phyloP scores from a whole-genome alignment of 2,329 filamentous ascomycete genomes.

The Xylaria sp. region DNA sequence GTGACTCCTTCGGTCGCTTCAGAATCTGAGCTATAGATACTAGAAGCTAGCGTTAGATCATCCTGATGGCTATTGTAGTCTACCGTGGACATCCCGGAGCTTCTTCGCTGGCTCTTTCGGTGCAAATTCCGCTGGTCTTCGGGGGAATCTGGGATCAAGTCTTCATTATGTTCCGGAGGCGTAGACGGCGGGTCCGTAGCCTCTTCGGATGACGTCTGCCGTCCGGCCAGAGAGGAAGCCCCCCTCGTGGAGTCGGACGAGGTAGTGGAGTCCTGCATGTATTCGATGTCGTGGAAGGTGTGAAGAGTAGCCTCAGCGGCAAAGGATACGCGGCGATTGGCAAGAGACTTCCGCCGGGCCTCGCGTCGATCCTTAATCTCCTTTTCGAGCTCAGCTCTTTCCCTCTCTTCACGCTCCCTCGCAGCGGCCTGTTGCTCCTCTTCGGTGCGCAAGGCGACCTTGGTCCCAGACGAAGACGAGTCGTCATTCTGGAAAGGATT shows the following conservation, averaged over 20 bases:
- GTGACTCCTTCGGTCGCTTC: slow-evolving; percentile 61
- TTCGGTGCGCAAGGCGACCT: slow-evolving; percentile 70
- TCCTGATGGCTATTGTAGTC: slow-evolving; percentile 70
- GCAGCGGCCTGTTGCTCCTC: slow-evolving; percentile 74
- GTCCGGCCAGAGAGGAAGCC: slow-evolving; percentile 63
- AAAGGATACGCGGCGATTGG: slow-evolving; percentile 93
- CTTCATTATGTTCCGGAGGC: slow-evolving; percentile 65
- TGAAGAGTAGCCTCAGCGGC: slow-evolving; percentile 96
- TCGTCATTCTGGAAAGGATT: slow-evolving; percentile 53
- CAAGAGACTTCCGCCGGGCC: slow-evolving; percentile 88
- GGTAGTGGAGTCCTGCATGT: slow-evolving; percentile 83
- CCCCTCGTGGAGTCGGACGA: slow-evolving; percentile 78
- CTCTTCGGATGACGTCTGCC: slow-evolving; percentile 46
- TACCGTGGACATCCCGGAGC: slow-evolving; percentile 69
- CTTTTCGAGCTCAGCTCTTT: slow-evolving; percentile 63
- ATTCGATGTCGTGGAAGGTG: slow-evolving; percentile 94
- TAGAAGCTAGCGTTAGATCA: slow-evolving; percentile 74
- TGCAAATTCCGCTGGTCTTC: slow-evolving; percentile 69
- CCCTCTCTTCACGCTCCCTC: slow-evolving; percentile 71
- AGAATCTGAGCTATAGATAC: slow-evolving; percentile 74
- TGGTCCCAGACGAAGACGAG: slow-evolving; percentile 50
- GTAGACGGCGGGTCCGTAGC: slow-evolving; percentile 66
- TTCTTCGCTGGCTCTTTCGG: slow-evolving; percentile 66
- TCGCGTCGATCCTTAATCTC: slow-evolving; percentile 76
- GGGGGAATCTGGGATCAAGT: slow-evolving; percentile 62